Evolutionary conservation across 306 rosid species (phyloP), one percentile per base, ranked within the genome.

Genomic region (Boehmeria nivea): DNA sequence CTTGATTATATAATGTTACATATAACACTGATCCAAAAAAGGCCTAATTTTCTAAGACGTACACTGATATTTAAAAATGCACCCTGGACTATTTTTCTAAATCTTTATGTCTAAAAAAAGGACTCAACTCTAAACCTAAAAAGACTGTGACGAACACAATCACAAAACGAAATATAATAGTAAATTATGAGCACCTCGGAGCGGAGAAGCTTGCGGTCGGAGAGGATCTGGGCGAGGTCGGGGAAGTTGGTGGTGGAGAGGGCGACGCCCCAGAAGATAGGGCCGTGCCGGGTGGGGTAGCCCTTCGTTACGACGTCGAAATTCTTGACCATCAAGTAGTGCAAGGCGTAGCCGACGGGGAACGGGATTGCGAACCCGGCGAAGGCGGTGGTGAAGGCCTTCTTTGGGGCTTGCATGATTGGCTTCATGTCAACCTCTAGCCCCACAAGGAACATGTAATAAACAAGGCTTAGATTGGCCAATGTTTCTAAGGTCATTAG

Each of bases 201-300:
- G 26, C 49, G 74, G 21, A 74, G 70, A 43, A 78, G 84, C 65
- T 78, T 78, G 12, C 63, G 58, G 16, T 70, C 50, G 1, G 68
- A 54, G 3, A 78, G 80, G 31, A 71, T 74, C 7, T 61, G 69
- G 1, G 72, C 69, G 1, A 78, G 64, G 19, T 78, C 80, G 0
- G 74, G 66, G 38, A 78, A 78, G 24, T 78, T 78, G 36, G 84
- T 78, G 24, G 72, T 39, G 57, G 77, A 64, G 18, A 78, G 69
- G 19, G 67, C 58, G 40, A 70, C 12, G 43, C 72, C 80, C 77
- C 77, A 78, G 17, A 78, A 74, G 20, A 63, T 6, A 5, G 72
- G 75, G 1, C 80, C 78, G 15, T 60, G 33, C 3, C 1, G 15
- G 1, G 65, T 15, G 0, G 40, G 44, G 2, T 1, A 1, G 21